Percentiles rank a stretch among this genome's conserved stretches.
phyloP scores from a whole-genome alignment of 768 basidiomycete genomes.

The Boletus bicolor region DNA sequence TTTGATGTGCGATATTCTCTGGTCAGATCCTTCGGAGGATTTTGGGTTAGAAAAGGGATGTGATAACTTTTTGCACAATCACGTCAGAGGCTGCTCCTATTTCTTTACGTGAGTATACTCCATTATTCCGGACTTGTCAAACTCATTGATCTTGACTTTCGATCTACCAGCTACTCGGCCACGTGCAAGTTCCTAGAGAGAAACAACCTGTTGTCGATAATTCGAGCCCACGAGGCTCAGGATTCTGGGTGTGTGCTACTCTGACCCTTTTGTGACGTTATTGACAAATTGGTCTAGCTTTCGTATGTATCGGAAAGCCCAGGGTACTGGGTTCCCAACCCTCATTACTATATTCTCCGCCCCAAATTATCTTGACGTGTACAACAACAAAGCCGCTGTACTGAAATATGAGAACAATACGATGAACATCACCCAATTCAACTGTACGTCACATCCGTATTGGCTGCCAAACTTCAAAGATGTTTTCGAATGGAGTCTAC shows the following conservation, averaged over 20 bases:
- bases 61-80: constrained; percentile 69
- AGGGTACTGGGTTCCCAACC: constrained; percentile 89
- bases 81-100: constrained; percentile 70
- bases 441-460: constrained; percentile 79
- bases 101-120: constrained; percentile 60
- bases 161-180: constrained; percentile 63
- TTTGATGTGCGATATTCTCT: constrained; percentile 73
- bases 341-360: constrained; percentile 98
- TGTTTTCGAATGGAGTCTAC: constrained; percentile 96
- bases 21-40: constrained; percentile 73
- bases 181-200: constrained; percentile 92
- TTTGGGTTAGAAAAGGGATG: constrained; percentile 64
- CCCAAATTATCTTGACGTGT: constrained; percentile 94
- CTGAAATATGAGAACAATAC: constrained; percentile 97
- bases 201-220: constrained; percentile 87
- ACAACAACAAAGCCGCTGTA: constrained; percentile 95
- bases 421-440: constrained; percentile 91
- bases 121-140: neutral
- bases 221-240: constrained; percentile 96
- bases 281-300: constrained; percentile 46
- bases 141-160: neutral
- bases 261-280: neutral
- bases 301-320: constrained; percentile 92
- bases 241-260: constrained; percentile 73
- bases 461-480: constrained; percentile 99